phyloP scores from a whole-genome alignment of 2,329 filamentous ascomycete species.

The Paraphoma sp. region DNA sequence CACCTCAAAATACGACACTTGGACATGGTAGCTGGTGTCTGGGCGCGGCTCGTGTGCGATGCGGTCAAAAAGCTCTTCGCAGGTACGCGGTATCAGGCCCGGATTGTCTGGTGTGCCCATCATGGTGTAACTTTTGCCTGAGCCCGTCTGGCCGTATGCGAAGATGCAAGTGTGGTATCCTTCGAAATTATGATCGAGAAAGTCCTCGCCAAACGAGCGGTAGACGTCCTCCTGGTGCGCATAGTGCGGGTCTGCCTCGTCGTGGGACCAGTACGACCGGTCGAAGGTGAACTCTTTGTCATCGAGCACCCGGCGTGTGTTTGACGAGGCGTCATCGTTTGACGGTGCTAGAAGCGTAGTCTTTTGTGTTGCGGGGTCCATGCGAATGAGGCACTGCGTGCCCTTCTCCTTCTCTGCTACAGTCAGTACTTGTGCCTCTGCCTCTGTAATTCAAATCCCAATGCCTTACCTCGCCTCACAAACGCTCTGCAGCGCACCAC shows the following conservation, averaged over 20 bases:
- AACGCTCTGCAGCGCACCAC: conserved; percentile 58
- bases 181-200: conserved; percentile 98
- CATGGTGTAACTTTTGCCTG: conserved; percentile 97
- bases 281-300: conserved; percentile 96
- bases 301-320: conserved; percentile 76
- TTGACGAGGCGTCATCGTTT: conserved; percentile 57
- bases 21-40: conserved; percentile 95
- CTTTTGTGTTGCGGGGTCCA: conserved; percentile 86
- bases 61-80: conserved; percentile 92
- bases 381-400: conserved; percentile 84
- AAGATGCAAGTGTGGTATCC: conserved; percentile 99
- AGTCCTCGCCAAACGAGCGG: conserved; percentile 91
- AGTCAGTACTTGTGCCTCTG: conserved; percentile 26
- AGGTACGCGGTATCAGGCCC: conserved; percentile 92
- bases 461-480: conserved; percentile 51
- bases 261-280: conserved; percentile 97
- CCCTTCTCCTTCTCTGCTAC: conserved; percentile 76
- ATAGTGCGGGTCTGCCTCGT: conserved; percentile 80
- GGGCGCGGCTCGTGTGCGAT: conserved; percentile 85
- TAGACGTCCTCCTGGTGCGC: conserved; percentile 93
- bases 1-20: conserved; percentile 98
- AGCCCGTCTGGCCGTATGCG: conserved; percentile 96
- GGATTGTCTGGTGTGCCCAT: conserved; percentile 89
- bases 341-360: conserved; percentile 80
- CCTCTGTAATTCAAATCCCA: neutral